These are phyloP conservation scores for Salmacisia buchloeana DNA, from an alignment of 1,284 basidiomycete species.

Conservation along the genomic window DNA sequence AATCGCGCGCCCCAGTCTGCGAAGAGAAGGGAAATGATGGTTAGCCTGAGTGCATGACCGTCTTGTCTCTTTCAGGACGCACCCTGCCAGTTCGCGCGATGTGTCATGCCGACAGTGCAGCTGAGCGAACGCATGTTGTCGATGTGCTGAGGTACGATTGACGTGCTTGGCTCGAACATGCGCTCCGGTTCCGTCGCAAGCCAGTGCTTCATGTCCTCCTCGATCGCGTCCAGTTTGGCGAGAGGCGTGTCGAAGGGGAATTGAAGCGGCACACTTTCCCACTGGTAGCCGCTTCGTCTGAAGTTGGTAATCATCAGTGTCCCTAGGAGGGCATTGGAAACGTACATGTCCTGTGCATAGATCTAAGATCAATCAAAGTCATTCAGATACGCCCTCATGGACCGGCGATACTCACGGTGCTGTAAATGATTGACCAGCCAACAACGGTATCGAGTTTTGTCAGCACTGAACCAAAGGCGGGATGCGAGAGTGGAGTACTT, in stretches of 20 bases:
- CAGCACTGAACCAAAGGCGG: neutral
- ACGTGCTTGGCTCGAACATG: conserved; percentile 41
- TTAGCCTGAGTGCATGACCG: neutral
- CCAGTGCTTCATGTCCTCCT: conserved; percentile 47
- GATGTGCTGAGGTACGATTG: conserved; percentile 40
- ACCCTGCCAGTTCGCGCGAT: conserved; percentile 42
- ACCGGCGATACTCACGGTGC: conserved; percentile 2
- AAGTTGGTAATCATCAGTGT: conserved; percentile 40
- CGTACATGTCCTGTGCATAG: conserved; percentile 33
- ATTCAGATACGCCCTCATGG: too few species aligned
- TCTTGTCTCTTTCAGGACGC: neutral
- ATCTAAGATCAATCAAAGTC: neutral
- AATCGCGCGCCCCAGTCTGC: conserved; percentile 43
- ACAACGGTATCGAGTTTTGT: neutral
- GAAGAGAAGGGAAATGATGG: neutral
- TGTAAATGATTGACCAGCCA: neutral
- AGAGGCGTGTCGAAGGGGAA: conserved; percentile 43
- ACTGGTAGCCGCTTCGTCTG: conserved; percentile 43
- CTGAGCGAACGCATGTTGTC: conserved; percentile 41
- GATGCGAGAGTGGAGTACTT: neutral
- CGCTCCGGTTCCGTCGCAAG: conserved; percentile 45
- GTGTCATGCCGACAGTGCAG: conserved; percentile 46
- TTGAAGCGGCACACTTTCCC: conserved; percentile 39
- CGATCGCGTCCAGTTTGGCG: conserved; percentile 42
- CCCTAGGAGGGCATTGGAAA: conserved; percentile 38